Evolutionary conservation across 208 protist species (phyloP).

Genomic region (Leishmania braziliensis): DNA sequence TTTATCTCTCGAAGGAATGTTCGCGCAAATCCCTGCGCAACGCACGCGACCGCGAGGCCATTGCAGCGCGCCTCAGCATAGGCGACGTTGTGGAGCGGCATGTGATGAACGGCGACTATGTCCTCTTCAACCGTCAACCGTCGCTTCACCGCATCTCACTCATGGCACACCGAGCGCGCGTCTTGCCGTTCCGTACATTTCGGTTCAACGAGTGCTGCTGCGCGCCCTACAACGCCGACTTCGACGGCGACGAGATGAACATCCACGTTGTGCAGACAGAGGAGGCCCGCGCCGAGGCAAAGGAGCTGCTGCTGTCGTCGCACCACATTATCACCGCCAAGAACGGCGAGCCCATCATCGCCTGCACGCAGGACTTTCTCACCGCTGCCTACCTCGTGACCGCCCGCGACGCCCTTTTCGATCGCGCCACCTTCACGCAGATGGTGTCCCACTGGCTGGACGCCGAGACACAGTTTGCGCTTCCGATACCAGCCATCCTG

Average conservation of each 20-base stretch:
- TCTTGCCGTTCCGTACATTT: constrained; percentile 98
- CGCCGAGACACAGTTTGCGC: constrained; percentile 68
- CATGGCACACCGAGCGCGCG: constrained; percentile 97
- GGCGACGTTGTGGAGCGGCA: constrained; percentile 99
- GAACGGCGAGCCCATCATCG: constrained; percentile 98
- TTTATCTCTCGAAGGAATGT: constrained; percentile 82
- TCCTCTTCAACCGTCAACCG: constrained; percentile 99
- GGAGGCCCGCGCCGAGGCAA: constrained; percentile 98
- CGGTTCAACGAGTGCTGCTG: constrained; percentile 99
- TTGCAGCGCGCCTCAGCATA: constrained; percentile 85
- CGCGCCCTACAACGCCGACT: constrained; percentile 99
- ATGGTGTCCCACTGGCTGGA: constrained; percentile 92
- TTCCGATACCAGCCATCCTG: constrained; percentile 97
- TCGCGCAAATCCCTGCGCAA: constrained; percentile 80
- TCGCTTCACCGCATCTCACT: constrained; percentile 99
- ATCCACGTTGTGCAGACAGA: constrained; percentile 99
- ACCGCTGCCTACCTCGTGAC: constrained; percentile 97
- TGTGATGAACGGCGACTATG: constrained; percentile 97
- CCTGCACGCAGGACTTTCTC: constrained; percentile 99
- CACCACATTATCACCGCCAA: constrained; percentile 99
- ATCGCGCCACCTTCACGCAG: constrained; percentile 89
- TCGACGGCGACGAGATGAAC: constrained; percentile 99
- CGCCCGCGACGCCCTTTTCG: constrained; percentile 96
- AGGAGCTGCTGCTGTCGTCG: constrained; percentile 95
- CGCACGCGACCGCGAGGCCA: constrained; percentile 64